These are phyloP conservation scores for Epichloe typhina DNA, from an alignment of 2,329 filamentous ascomycete species.

Conservation along the genomic window DNA sequence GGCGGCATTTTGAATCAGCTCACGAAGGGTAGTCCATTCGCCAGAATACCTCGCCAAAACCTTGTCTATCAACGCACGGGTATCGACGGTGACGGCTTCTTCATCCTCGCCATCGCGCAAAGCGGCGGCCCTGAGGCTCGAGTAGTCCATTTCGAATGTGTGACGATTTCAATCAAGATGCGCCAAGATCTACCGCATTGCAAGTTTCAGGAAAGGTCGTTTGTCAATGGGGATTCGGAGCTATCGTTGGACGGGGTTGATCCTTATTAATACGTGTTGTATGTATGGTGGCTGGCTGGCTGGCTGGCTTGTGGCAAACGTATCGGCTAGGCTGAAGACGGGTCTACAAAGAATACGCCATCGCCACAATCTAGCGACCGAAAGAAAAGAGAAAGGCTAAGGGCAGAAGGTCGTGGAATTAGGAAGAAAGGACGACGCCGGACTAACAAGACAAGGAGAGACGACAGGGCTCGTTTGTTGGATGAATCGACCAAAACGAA, in stretches of 20 bases:
- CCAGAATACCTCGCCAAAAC: slow-evolving; percentile 92
- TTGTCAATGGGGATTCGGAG: background rate
- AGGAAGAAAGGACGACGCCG: too few species aligned
- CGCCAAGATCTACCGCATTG: background rate
- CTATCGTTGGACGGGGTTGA: background rate
- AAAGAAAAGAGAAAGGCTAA: background rate
- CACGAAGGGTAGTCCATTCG: slow-evolving; percentile 81
- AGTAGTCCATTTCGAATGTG: slow-evolving; percentile 49
- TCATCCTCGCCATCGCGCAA: slow-evolving; percentile 79
- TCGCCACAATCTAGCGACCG: background rate
- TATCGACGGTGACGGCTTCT: slow-evolving; percentile 96
- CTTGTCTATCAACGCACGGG: slow-evolving; percentile 91
- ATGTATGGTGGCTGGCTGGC: background rate
- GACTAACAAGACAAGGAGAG: too few species aligned
- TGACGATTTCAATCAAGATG: background rate
- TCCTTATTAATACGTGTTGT: background rate
- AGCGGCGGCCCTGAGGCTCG: slow-evolving; percentile 71
- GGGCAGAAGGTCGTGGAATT: too few species aligned
- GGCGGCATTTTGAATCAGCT: slow-evolving; percentile 96
- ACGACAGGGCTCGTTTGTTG: too few species aligned
- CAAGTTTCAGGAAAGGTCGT: background rate
- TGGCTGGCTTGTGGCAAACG: background rate
- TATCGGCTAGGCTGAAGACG: background rate
- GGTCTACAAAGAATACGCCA: background rate
- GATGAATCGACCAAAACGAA: too few species aligned